Conservation (phyloP, 2,329 filamentous ascomycete species). For the Calycina herbarum region DNA sequence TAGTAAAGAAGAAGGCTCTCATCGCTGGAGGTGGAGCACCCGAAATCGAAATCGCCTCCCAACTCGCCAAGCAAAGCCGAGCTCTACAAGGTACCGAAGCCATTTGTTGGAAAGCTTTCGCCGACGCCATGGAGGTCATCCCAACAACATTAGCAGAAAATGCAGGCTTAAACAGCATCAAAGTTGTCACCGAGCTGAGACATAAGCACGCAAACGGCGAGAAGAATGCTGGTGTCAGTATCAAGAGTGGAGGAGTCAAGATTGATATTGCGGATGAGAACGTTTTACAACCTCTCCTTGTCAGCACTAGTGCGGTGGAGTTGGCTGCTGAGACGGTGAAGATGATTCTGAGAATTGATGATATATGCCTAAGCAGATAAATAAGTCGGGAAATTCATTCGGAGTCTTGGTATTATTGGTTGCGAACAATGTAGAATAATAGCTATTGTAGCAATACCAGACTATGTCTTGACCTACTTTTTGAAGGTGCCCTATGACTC, state of each 20-base stretch:
- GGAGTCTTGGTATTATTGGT: constrained; percentile 9
- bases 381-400: constrained; percentile 3
- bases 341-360: constrained; percentile 39
- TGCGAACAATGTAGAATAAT: constrained; percentile 21
- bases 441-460: constrained; percentile 26
- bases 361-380: constrained; percentile 35
- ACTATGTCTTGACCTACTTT: constrained; percentile 1
- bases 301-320: constrained; percentile 97
- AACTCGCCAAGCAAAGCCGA: constrained; percentile 78
- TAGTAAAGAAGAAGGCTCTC: constrained; percentile 99
- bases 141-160: constrained; percentile 97
- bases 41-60: constrained; percentile 92
- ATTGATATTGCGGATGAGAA: constrained; percentile 96
- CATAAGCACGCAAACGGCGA: constrained; percentile 94
- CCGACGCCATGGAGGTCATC: constrained; percentile 95
- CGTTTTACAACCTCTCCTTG: constrained; percentile 90
- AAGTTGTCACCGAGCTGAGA: constrained; percentile 93
- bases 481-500: too few species aligned
- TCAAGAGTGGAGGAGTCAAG: constrained; percentile 96
- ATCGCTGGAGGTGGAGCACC: constrained; percentile 95
- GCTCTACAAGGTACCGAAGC: constrained; percentile 87
- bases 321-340: constrained; percentile 97
- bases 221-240: constrained; percentile 94
- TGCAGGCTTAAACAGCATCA: constrained; percentile 96
- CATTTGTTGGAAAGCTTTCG: constrained; percentile 99